Base-by-base conservation (phyloP, 371 early-diverging fungal species). In the Mortierella sp. region DNA sequence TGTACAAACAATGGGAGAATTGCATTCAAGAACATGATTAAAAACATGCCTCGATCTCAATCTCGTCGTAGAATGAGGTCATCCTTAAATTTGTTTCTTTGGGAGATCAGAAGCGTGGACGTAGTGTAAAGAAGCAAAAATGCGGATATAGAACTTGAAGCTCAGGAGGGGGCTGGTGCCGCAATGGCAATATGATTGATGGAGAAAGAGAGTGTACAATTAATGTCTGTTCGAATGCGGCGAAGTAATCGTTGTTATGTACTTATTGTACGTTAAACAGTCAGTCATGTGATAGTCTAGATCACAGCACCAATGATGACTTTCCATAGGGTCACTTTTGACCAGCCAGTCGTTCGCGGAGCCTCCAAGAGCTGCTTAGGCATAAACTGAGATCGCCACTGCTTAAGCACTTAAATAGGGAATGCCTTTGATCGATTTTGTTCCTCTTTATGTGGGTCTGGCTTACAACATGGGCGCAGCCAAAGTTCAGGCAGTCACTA, bases 11-110 rank as follows among this genome's bases (percentile, higher is more conserved):
- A 43, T 43, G 26, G 54, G 18, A 54, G 22, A 58, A 28, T 14
- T 58, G 59, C 30, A 28, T 14, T 14, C 5, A 30, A 22, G 39
- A 43, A 37, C 28, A 54, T 43, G 57, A 47, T 16, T 20, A 24
- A 62, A n/a, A 32, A 58, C 78, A 51, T 72, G 77, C 80, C 80
- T 80, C 77, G 64, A 86, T 85, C 63, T 86, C 90, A 83, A 89
- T 83, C 77, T 94, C 92, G 84, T 94, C 95, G 86, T 95, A 95
- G 64, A 92, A 92, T 65, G 89, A 89, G 22, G 91, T 85, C 92
- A 92, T 92, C 22, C 22, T 39, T 58, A 58, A 58, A 35, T 58
- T 58, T 58, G 35, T 18, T 58, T 58, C 35, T 58, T 58, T 32
- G 12, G 11, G 28, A 1, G 52, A 52, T 24, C 52, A 18, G 52